A percentile compares a stretch with the other conserved stretches of the same genome.
Conservation (phyloP, 2,329 filamentous ascomycete species). For the Fusarium sp. region DNA sequence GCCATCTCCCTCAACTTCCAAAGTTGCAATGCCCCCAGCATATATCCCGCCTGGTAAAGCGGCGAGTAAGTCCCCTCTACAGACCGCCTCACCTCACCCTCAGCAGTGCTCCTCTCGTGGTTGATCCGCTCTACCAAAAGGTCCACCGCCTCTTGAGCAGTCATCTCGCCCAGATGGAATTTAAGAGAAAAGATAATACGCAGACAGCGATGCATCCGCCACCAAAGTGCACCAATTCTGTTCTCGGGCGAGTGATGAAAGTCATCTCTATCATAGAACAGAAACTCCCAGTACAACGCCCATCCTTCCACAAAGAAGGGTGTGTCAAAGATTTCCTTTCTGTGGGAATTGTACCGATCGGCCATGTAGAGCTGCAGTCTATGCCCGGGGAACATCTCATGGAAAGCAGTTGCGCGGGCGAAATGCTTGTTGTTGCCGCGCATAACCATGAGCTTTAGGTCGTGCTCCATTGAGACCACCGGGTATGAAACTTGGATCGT, state of each 20-base stretch:
- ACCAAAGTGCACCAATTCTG: conserved; percentile 34
- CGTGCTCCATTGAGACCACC: conserved; percentile 27
- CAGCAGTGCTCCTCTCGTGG: conserved; percentile 33
- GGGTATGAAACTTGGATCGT: conserved; percentile 32
- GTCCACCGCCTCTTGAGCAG: conserved; percentile 32
- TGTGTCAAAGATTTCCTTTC: conserved; percentile 32
- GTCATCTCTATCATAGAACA: conserved; percentile 29
- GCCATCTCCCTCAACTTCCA: conserved; percentile 36
- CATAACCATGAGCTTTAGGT: conserved; percentile 38
- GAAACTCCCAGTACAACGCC: conserved; percentile 40
- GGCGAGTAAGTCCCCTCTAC: conserved; percentile 35
- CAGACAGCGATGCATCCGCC: conserved; percentile 35
- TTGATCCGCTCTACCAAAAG: conserved; percentile 15
- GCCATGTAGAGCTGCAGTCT: conserved; percentile 37
- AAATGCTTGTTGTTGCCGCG: conserved; percentile 35
- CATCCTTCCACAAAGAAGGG: conserved; percentile 36
- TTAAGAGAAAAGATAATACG: conserved; percentile 27
- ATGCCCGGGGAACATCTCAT: conserved; percentile 36
- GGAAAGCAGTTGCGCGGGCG: conserved; percentile 25
- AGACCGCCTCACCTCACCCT: conserved; percentile 31
- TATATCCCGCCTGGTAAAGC: conserved; percentile 35
- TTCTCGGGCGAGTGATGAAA: conserved; percentile 32
- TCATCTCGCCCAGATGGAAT: conserved; percentile 36
- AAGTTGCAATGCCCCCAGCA: conserved; percentile 28
- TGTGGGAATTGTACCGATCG: conserved; percentile 28